A percentile compares a stretch with the other conserved stretches of the same genome.
phyloP scores from a whole-genome alignment of 306 rosid genomes.

The Lathyrus oleraceus region DNA sequence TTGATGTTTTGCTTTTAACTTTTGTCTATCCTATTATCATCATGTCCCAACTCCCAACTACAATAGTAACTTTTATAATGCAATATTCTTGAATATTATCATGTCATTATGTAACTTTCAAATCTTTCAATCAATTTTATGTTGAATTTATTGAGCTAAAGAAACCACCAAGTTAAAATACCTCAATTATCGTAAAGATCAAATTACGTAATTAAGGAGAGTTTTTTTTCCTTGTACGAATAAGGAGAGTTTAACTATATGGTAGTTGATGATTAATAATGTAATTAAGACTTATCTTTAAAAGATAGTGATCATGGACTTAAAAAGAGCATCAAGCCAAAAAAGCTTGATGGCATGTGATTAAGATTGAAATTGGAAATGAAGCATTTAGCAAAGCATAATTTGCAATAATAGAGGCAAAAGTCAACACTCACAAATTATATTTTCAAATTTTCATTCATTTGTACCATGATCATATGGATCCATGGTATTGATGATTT shows the following conservation, averaged over 20 bases:
- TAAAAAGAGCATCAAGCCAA: conserved; percentile 24
- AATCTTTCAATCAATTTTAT: not conserved
- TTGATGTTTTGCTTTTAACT: not conserved
- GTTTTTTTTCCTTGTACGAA: not conserved
- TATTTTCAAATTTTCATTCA: conserved; percentile 3
- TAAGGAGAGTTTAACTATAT: not conserved
- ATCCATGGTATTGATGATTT: not conserved
- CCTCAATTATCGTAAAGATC: not conserved
- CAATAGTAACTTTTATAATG: not conserved
- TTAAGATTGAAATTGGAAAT: conserved; percentile 39
- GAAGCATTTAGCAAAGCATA: conserved; percentile 23
- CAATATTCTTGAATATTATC: not conserved
- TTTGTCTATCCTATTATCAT: not conserved
- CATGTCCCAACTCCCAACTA: not conserved
- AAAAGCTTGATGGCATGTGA: conserved; percentile 38
- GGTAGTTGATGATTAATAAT: conserved; percentile 13
- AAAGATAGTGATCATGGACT: conserved; percentile 6
- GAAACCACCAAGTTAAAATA: not conserved
- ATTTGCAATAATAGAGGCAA: conserved; percentile 29
- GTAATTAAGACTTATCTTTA: conserved; percentile 23
- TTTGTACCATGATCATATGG: conserved; percentile 5
- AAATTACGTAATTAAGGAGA: not conserved
- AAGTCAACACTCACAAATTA: conserved; percentile 46
- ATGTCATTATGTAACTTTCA: not conserved
- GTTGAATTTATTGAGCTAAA: not conserved